Conservation (phyloP, 305 asterid genomes). For the Caryopteris hybrid region DNA sequence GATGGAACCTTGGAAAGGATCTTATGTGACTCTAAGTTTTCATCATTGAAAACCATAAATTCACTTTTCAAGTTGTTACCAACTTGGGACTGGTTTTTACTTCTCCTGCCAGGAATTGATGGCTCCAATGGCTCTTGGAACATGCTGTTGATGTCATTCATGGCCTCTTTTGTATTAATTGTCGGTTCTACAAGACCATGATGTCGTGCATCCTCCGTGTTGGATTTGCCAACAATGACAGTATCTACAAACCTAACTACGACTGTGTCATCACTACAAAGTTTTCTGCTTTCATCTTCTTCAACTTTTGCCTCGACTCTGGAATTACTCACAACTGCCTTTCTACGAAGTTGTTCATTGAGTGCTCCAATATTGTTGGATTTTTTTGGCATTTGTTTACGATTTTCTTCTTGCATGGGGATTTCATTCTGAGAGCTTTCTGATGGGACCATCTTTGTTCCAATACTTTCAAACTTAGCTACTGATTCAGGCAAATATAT, state of each 20-base stretch:
- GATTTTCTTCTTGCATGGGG: slow-evolving; percentile 22
- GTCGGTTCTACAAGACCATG: slow-evolving; percentile 93
- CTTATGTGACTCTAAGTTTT: slow-evolving; percentile 34
- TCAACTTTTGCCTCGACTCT: slow-evolving; percentile 17
- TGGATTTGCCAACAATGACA: slow-evolving; percentile 68
- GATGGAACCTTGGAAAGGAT: slow-evolving; percentile 22
- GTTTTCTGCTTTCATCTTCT: slow-evolving; percentile 23
- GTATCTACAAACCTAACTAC: slow-evolving; percentile 63
- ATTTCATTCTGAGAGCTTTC: slow-evolving; percentile 24
- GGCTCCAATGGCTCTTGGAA: slow-evolving; percentile 75
- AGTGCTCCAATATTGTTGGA: slow-evolving; percentile 16
- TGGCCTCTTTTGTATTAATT: slow-evolving; percentile 76
- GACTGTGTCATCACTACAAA: slow-evolving; percentile 45
- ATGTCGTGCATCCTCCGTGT: slow-evolving; percentile 76
- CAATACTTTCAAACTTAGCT: slow-evolving; percentile 16
- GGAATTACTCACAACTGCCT: slow-evolving; percentile 18
- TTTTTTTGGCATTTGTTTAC: slow-evolving; percentile 11
- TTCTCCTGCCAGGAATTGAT: slow-evolving; percentile 40
- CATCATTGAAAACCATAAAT: slow-evolving; percentile 44
- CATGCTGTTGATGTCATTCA: slow-evolving; percentile 79
- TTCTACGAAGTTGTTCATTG: slow-evolving; percentile 23
- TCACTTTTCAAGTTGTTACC: slow-evolving; percentile 30
- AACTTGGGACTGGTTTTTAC: slow-evolving; percentile 33
- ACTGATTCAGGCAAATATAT: slow-evolving; percentile 20
- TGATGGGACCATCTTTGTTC: slow-evolving; percentile 21